These are phyloP conservation scores for Peziza echinospora DNA, from an alignment of 495 filamentous ascomycete species.

Conservation along the genomic window DNA sequence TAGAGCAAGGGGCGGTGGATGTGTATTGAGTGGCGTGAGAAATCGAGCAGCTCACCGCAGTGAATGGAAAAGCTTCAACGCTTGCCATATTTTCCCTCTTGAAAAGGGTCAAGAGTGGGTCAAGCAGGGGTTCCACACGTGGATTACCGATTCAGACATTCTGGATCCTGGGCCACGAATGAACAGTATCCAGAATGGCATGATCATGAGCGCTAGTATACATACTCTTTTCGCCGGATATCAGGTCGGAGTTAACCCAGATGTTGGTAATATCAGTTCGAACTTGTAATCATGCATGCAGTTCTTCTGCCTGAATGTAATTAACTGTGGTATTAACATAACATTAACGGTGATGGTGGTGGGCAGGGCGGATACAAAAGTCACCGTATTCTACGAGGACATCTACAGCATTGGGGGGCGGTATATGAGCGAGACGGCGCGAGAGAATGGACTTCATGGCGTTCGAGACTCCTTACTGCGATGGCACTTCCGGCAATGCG, in stretches of 20 bases:
- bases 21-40: neutral
- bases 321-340: too few species aligned
- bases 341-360: too few species aligned
- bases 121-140: neutral
- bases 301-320: too few species aligned
- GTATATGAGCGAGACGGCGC: neutral
- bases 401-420: neutral
- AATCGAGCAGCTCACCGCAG: neutral
- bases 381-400: neutral
- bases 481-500: slow-evolving; percentile 25
- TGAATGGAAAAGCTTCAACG: neutral
- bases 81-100: neutral
- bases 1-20: neutral
- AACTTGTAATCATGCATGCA: too few species aligned
- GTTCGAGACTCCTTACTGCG: slow-evolving; percentile 13
- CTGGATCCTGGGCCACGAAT: neutral
- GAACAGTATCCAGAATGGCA: neutral
- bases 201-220: neutral
- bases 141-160: neutral
- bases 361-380: neutral
- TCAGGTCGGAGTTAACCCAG: neutral
- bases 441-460: neutral
- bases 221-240: neutral
- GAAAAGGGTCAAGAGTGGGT: neutral
- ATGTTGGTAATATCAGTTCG: too few species aligned